A percentile compares a stretch with the other conserved stretches of the same genome.
These are phyloP conservation scores for Lindgomyces ingoldianus DNA, from an alignment of 495 filamentous ascomycete genomes.

Conservation along the genomic window DNA sequence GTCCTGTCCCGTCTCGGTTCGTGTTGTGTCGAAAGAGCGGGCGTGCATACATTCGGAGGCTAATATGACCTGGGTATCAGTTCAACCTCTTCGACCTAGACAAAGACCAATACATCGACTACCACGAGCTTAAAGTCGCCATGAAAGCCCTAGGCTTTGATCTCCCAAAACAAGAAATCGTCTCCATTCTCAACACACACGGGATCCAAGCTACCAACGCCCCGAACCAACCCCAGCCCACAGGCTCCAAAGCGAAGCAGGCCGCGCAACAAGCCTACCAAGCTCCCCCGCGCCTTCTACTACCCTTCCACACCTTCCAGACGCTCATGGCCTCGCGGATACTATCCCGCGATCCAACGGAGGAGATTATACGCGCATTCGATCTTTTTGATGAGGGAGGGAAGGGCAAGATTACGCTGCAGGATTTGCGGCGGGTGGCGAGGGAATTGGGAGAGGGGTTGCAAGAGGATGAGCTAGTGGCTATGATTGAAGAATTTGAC, in stretches of 20 bases:
- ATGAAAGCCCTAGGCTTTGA: constrained; percentile 96
- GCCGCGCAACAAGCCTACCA: constrained; percentile 30
- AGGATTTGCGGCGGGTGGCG: constrained; percentile 84
- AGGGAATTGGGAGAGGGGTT: constrained; percentile 87
- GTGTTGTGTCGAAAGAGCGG: not conserved
- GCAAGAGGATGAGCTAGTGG: constrained; percentile 85
- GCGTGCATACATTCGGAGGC: not conserved
- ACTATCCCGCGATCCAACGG: constrained; percentile 75
- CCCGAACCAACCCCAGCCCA: constrained; percentile 48
- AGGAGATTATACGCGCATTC: constrained; percentile 91
- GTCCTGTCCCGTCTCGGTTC: not conserved
- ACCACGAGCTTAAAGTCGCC: constrained; percentile 97
- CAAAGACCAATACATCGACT: constrained; percentile 90
- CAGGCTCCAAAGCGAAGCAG: constrained; percentile 37
- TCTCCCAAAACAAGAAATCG: constrained; percentile 77
- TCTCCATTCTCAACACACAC: constrained; percentile 70
- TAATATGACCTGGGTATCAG: constrained; percentile 49
- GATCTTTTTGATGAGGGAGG: constrained; percentile 78
- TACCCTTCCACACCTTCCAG: constrained; percentile 74
- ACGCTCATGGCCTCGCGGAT: constrained; percentile 79
- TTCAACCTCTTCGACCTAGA: constrained; percentile 97
- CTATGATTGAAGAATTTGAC: constrained; percentile 99
- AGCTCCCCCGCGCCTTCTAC: constrained; percentile 57
- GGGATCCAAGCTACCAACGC: constrained; percentile 47
- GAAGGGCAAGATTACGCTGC: constrained; percentile 82